Evolutionary conservation across 352 stramenopile genomes (phyloP), one percentile per base, ranked within the genome.

Genomic region (Phytopythium delawarense): DNA sequence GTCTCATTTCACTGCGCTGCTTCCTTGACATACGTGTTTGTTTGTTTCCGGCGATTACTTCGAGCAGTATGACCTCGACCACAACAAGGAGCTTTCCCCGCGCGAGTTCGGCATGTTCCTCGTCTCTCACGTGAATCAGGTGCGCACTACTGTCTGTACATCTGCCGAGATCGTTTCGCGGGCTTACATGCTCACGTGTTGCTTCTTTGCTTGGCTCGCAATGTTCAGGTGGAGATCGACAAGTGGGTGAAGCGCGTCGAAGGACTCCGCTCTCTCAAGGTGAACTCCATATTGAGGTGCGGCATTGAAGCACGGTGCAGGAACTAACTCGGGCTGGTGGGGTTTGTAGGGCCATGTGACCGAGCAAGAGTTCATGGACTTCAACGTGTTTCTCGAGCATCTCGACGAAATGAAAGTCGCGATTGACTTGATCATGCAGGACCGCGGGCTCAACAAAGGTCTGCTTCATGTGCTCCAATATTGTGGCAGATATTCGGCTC

Each of bases 101-200:
- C 75, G 81, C 23, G 87, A 96, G 44, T 96, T 96, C 59, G 87
- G 76, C 57, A 92, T 94, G 84, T 96, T 94, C 57, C 74, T 96
- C 55, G 75, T 96, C 15, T 92, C 85, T 11, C 84, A 96, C 64
- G 81, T 92, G 44, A 82, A 94, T 55, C 85, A 93, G 73, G 84
- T 91, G 59, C 8, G 63, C 44, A 11, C n/a, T 18, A 39, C 12
- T 13, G 21, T 40, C 12, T 60, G 11, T 9, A 45, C 21, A 34
- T 30, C 20, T 32, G 4, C 9, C 28, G 32, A 21, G 20, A 50
- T 16, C 42, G 8, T 48, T 7, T 57, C 15, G 58, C 11, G 35
- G 7, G 9, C n/a, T 21, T 65, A 61, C 57, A 53, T 59, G 34
- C 20, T 16, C 13, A 25, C 28, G 9, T 1, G n/a, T 51, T 20